phyloP scores from a whole-genome alignment of 129 eudicot species.

The Kitagawia praeruptora region DNA sequence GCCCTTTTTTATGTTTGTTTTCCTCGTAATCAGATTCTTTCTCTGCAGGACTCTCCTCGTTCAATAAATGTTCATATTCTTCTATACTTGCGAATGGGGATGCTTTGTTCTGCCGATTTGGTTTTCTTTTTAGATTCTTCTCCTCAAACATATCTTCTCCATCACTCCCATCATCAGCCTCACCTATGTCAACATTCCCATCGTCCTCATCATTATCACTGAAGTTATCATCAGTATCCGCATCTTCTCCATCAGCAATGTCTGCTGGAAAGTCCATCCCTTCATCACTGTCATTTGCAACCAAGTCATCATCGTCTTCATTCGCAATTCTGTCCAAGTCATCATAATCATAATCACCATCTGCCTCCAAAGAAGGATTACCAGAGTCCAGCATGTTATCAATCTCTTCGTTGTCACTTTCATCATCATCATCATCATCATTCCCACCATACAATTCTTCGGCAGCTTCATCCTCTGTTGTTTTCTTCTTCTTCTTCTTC shows the following conservation, averaged over 20 bases:
- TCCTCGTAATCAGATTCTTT: slow-evolving; percentile 5
- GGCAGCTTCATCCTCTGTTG: slow-evolving; percentile 62
- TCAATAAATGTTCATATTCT: slow-evolving; percentile 70
- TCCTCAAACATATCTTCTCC: slow-evolving; percentile 27
- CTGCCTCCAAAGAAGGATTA: slow-evolving; percentile 36
- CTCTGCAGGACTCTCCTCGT: slow-evolving; percentile 29
- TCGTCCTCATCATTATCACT: slow-evolving; percentile 14
- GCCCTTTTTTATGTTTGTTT: slow-evolving; percentile 23
- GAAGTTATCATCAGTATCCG: slow-evolving; percentile 16
- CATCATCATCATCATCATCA: slow-evolving; percentile 49
- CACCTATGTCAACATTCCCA: slow-evolving; percentile 39
- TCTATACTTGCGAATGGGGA: slow-evolving; percentile 95
- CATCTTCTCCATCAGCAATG: slow-evolving; percentile 23
- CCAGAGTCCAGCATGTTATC: slow-evolving; percentile 58
- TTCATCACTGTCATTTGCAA: slow-evolving; percentile 55
- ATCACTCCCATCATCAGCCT: slow-evolving; percentile 63
- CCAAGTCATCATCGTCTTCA: slow-evolving; percentile 80
- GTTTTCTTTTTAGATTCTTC: slow-evolving; percentile 34
- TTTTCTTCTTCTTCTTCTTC: slow-evolving; percentile 81
- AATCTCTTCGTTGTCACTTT: slow-evolving; percentile 85
- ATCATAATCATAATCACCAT: slow-evolving; percentile 71
- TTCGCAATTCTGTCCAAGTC: slow-evolving; percentile 55
- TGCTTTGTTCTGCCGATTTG: slow-evolving; percentile 24
- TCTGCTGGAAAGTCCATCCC: slow-evolving; percentile 45
- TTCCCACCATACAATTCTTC: slow-evolving; percentile 57